Evolutionary conservation across 2,329 filamentous ascomycete species (phyloP), one percentile per base, ranked within the genome.

Genomic region (Didymella keratinophila): DNA sequence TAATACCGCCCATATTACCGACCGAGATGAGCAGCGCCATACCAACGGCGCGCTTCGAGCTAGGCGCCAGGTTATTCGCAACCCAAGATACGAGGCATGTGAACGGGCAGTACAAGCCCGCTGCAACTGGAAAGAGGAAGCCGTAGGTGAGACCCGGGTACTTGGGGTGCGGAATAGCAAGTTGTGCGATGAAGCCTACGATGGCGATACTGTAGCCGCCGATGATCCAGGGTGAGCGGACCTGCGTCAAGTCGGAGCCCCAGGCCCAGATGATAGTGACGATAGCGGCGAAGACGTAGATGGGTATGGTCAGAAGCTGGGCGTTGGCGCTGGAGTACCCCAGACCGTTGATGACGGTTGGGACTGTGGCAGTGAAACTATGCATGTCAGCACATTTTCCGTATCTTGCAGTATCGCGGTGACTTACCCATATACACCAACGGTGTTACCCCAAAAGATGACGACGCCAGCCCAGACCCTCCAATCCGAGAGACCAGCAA

Each of bases 111-210:
- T 76, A 76, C 3, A 76, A 59, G 4, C 74, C 74, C 0, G 63
- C 74, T 1, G 73, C 73, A 0, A 76, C 74, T 5, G 74, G 74
- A 64, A 76, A 76, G 0, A 76, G 67, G 58, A 80, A 81, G 3
- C 78, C 79, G 14, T 83, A 78, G 0, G 82, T 77, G 4, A 85
- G 69, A 11, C 76, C 73, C 1, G 74, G 71, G 62, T 83, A 84
- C 58, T 73, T 73, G 0, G 74, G 74, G 44, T 76, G 73, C 0
- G 74, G 74, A 16, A 76, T 76, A 0, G 74, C 73, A 14, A 87
- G 78, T 25, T 87, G 79, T 36, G 87, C 80, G 53, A 81, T 78
- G 71, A 86, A 88, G 12, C 86, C 86, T 27, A 83, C 71, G 0
- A 81, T 81, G 11, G 83, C 80, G 49, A 87, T 75, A 21, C 74